These are phyloP conservation scores for Allomyces macrogynus DNA, from an alignment of 192 early-diverging fungal species.

Conservation along the genomic window DNA sequence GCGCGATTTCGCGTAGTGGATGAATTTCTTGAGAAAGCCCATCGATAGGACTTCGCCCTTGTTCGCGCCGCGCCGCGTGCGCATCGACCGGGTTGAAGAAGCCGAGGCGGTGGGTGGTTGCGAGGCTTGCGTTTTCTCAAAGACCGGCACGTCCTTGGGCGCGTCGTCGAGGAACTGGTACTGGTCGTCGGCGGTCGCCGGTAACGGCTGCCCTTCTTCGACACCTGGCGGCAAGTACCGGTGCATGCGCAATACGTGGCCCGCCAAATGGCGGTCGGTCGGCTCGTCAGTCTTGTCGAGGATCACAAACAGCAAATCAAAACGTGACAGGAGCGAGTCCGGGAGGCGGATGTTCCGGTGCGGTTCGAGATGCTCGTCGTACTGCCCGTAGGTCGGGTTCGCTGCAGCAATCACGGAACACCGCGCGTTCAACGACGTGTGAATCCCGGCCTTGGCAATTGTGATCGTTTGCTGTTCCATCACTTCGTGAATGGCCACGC, in stretches of 20 bases:
- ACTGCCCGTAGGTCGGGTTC: conserved; percentile 85
- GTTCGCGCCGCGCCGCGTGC: not conserved
- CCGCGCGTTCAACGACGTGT: conserved; percentile 82
- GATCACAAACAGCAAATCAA: conserved; percentile 94
- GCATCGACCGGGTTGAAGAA: conserved; percentile 6
- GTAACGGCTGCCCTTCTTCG: conserved; percentile 51
- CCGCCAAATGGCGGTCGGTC: conserved; percentile 71
- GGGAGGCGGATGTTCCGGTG: conserved; percentile 94
- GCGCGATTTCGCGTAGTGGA: conserved; percentile 79
- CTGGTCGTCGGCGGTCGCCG: conserved; percentile 48
- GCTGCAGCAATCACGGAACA: conserved; percentile 91
- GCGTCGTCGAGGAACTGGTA: conserved; percentile 6
- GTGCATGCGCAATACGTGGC: conserved; percentile 81
- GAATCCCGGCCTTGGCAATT: conserved; percentile 91
- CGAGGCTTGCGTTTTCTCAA: not conserved
- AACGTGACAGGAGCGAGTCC: conserved; percentile 94
- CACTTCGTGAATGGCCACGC: conserved; percentile 99
- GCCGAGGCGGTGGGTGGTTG: not conserved
- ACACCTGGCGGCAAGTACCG: conserved; percentile 21
- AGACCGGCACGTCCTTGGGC: conserved; percentile 9
- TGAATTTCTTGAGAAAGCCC: conserved; percentile 80
- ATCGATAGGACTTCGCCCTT: conserved; percentile 45
- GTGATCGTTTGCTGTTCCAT: conserved; percentile 99
- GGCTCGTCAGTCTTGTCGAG: conserved; percentile 81
- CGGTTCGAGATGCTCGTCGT: conserved; percentile 83